Percentiles rank a stretch among this genome's conserved stretches.
These are phyloP conservation scores for Apiospora marii DNA, from an alignment of 2,329 filamentous ascomycete genomes.

Conservation along the genomic window DNA sequence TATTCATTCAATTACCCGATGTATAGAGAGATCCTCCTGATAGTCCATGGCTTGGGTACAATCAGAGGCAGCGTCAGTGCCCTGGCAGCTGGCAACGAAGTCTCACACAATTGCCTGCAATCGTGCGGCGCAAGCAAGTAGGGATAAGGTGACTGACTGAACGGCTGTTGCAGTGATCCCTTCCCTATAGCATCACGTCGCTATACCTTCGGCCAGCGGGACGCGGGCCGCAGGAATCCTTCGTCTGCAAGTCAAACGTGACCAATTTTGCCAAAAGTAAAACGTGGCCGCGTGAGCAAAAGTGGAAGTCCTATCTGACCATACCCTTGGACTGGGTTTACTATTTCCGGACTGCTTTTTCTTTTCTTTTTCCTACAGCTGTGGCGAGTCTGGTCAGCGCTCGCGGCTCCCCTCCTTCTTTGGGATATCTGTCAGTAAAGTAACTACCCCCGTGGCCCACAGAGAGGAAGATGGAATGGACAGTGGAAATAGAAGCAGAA, in stretches of 20 bases:
- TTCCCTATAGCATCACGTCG: neutral
- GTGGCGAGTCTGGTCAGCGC: neutral
- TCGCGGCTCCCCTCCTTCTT: neutral
- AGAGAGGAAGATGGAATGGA: neutral
- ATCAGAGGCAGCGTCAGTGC: neutral
- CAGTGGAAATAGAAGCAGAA: neutral
- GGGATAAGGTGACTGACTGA: too few species aligned
- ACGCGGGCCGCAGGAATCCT: conserved; percentile 9
- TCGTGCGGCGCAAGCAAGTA: neutral
- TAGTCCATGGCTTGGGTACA: neutral
- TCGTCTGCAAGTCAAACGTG: neutral
- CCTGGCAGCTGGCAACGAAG: neutral
- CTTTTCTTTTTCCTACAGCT: neutral
- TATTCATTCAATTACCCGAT: too few species aligned
- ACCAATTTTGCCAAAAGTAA: neutral
- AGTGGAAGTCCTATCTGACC: neutral
- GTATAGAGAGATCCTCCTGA: too few species aligned
- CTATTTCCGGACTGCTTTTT: neutral
- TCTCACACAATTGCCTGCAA: neutral
- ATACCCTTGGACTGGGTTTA: neutral
- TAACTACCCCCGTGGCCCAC: neutral
- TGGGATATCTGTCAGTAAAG: neutral
- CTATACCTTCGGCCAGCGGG: conserved; percentile 2
- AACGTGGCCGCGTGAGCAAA: neutral
- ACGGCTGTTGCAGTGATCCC: neutral